These are phyloP conservation scores for Russula sp. DNA, from an alignment of 768 basidiomycete genomes.

Conservation along the genomic window DNA sequence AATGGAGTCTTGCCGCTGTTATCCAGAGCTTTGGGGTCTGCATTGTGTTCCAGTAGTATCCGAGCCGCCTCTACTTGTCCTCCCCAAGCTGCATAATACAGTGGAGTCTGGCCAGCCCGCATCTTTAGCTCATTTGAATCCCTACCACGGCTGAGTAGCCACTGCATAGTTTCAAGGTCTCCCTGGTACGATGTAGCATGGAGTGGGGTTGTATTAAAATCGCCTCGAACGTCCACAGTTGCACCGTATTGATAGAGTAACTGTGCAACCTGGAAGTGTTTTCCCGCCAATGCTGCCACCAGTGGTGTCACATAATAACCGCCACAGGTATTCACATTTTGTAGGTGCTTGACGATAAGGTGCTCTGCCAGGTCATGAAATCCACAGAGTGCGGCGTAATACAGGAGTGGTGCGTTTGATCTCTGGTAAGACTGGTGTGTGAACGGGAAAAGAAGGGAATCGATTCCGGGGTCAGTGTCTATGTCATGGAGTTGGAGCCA, in stretches of 20 bases:
- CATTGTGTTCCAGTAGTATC: neutral
- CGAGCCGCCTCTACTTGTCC: neutral
- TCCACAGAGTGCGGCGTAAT: neutral
- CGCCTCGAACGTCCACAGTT: neutral
- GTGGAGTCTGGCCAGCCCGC: neutral
- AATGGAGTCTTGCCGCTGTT: too few species aligned
- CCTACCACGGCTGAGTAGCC: neutral
- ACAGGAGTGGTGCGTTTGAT: neutral
- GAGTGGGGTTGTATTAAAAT: neutral
- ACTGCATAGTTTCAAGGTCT: neutral
- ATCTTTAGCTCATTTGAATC: neutral
- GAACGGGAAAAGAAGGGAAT: neutral
- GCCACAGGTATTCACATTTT: neutral
- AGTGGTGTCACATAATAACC: neutral
- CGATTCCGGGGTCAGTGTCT: neutral
- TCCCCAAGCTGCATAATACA: neutral
- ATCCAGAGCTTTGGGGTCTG: constrained; percentile 25
- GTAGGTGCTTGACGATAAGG: neutral
- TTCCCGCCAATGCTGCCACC: neutral
- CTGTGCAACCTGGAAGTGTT: neutral
- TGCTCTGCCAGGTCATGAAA: neutral
- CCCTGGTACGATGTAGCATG: neutral
- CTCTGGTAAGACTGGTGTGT: too few species aligned
- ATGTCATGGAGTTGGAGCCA: neutral
- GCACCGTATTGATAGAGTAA: neutral